Conservation (phyloP, 495 filamentous ascomycete species). For the Pseudoneurospora amorphoporcata region DNA sequence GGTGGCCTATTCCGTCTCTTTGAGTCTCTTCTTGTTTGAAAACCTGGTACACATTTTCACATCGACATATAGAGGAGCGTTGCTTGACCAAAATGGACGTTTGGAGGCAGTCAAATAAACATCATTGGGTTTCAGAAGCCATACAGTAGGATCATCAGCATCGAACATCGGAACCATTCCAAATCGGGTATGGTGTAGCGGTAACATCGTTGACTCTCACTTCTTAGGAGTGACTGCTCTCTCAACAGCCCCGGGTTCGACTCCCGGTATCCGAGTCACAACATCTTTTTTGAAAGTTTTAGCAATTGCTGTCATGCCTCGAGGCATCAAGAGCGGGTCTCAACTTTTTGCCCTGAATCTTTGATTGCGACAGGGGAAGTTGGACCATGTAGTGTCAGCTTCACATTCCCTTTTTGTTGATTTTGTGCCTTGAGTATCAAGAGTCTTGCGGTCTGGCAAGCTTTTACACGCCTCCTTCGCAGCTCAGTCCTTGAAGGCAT, state of each 20-base stretch:
- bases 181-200: background rate
- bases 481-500: background rate
- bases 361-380: too few species aligned
- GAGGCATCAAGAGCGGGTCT: background rate
- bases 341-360: too few species aligned
- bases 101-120: background rate
- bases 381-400: background rate
- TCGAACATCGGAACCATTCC: background rate
- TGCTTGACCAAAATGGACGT: background rate
- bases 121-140: background rate
- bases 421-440: background rate
- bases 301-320: background rate
- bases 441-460: background rate
- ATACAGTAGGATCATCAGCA: fast-evolving
- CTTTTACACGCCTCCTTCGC: background rate
- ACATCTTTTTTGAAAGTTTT: background rate
- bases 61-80: background rate
- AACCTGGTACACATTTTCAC: too few species aligned
- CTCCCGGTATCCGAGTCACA: background rate
- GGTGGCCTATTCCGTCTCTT: too few species aligned
- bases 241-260: background rate
- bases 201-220: background rate
- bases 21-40: too few species aligned
- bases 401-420: background rate
- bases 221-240: too few species aligned